Base-by-base conservation (phyloP, 129 eudicot species). In the Helianthus tuberosus region DNA sequence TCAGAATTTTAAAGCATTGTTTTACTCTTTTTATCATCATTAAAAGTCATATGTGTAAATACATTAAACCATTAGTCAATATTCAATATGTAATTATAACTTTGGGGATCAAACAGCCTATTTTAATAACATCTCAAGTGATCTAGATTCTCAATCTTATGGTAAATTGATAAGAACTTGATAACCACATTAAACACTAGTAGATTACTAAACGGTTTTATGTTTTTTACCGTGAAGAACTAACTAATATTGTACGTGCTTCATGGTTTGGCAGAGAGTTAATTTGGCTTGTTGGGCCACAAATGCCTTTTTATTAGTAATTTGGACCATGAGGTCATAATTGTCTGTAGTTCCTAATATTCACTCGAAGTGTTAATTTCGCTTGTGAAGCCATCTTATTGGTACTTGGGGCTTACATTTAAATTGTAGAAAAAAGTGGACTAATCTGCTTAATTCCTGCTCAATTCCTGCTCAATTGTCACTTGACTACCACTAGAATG, bases 401-500 rank as follows among this genome's bases (percentile, higher is more conserved):
- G 29, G 43, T 32, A 60, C 43, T 60, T 60, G 29, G 44, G 66
- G 66, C 17, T 60, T 32, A 60, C 3, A 64, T 38, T 8, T 38
- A 38, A 14, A n/a, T 39, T 38, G 68, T 15, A 6, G 49, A n/a
- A 36, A 8, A 8, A 36, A 55, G 17, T 16, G 49, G 69, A 64
- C 69, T 39, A 64, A n/a, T 8, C 3, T 38, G 50, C 50, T 64
- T 38, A 38, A 38, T 38, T 15, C 20, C n/a, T n/a, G n/a, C n/a
- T n/a, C n/a, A n/a, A n/a, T n/a, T n/a, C n/a, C 3, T 64, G 12
- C 68, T n/a, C 49, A 64, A 27, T 36, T 7, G 25, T 3, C 49
- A 13, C 29, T 36, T 64, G 69, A 64, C 16, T 64, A 64, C 69
- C 50, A 38, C 69, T 64, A 36, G 69, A 64, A 35, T 11, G 49